These are phyloP conservation scores for Strigomonas galati DNA, from an alignment of 208 protist species.

Conservation along the genomic window DNA sequence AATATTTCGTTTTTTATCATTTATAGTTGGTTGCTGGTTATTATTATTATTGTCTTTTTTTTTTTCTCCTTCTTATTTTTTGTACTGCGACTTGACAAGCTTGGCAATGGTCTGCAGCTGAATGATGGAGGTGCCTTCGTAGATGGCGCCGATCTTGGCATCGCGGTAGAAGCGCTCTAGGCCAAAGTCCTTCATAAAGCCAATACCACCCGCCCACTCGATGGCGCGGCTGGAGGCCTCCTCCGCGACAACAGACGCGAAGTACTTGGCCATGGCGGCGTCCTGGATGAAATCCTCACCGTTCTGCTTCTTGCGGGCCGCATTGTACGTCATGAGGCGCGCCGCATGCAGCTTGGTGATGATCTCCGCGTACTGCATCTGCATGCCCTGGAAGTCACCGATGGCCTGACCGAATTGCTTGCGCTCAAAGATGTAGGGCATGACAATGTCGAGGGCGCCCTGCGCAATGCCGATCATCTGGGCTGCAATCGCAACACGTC, in stretches of 20 bases:
- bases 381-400: constrained; percentile 94
- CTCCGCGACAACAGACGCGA: constrained; percentile 83
- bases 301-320: constrained; percentile 87
- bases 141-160: constrained; percentile 89
- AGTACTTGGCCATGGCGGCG: constrained; percentile 96
- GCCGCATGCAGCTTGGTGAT: constrained; percentile 75
- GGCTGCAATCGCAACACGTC: constrained; percentile 93
- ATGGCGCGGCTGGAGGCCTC: constrained; percentile 80
- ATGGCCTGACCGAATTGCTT: constrained; percentile 91
- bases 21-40: too few species aligned
- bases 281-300: constrained; percentile 88
- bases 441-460: constrained; percentile 65
- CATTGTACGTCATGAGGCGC: constrained; percentile 90
- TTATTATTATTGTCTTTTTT: constrained; percentile 2
- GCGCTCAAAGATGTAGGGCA: constrained; percentile 87
- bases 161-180: constrained; percentile 96
- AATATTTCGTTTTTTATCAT: too few species aligned
- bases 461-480: constrained; percentile 94
- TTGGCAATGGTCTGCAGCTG: constrained; percentile 95
- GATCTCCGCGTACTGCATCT: constrained; percentile 89
- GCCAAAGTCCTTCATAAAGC: constrained; percentile 94
- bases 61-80: constrained; percentile 11
- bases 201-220: constrained; percentile 94
- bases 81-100: constrained; percentile 63
- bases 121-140: constrained; percentile 96